Percentiles rank a stretch among this genome's conserved stretches.
Evolutionary conservation across 2,329 filamentous ascomycete species (phyloP).

Genomic region (Nothophaeocryptopus gaeumannii): DNA sequence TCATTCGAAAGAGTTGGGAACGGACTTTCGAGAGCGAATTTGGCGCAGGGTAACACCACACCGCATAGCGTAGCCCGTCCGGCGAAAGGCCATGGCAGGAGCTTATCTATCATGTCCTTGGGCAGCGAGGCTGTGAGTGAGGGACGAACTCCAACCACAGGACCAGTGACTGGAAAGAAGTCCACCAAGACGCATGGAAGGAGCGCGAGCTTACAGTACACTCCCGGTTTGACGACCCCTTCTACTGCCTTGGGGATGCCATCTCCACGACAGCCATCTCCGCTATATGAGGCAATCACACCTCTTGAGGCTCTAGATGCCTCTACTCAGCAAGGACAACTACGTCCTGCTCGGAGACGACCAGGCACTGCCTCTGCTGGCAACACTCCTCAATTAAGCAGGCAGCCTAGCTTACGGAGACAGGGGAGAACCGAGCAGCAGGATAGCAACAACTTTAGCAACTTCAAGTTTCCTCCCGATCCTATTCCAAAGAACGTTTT

Average conservation of each 20-base stretch:
- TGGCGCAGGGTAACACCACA: conserved; percentile 19
- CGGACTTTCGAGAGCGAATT: conserved; percentile 24
- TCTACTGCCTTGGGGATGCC: conserved; percentile 17
- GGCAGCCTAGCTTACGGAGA: conserved; percentile 20
- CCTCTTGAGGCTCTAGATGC: conserved; percentile 27
- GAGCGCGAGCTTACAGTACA: conserved; percentile 77
- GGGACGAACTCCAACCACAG: conserved; percentile 13
- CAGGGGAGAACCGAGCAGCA: conserved; percentile 12
- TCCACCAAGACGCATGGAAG: conserved; percentile 66
- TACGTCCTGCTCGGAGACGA: conserved; percentile 26
- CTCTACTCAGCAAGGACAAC: conserved; percentile 14
- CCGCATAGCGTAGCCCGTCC: conserved; percentile 48
- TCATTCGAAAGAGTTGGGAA: conserved; percentile 28
- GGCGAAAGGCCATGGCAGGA: conserved; percentile 45
- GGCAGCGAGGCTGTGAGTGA: conserved; percentile 42
- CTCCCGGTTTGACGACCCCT: conserved; percentile 41
- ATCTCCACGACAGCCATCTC: conserved; percentile 39
- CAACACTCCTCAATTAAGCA: conserved; percentile 30
- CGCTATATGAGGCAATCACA: conserved; percentile 40
- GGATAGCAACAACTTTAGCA: conserved; percentile 15
- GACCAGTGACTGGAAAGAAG: conserved; percentile 36
- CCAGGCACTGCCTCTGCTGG: conserved; percentile 32
- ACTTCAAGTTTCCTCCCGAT: conserved; percentile 33
- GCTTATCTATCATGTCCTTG: conserved; percentile 50
- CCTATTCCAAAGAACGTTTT: conserved; percentile 27